Base-by-base conservation (phyloP, 2,329 filamentous ascomycete species). In the Helminthosporium solani region DNA sequence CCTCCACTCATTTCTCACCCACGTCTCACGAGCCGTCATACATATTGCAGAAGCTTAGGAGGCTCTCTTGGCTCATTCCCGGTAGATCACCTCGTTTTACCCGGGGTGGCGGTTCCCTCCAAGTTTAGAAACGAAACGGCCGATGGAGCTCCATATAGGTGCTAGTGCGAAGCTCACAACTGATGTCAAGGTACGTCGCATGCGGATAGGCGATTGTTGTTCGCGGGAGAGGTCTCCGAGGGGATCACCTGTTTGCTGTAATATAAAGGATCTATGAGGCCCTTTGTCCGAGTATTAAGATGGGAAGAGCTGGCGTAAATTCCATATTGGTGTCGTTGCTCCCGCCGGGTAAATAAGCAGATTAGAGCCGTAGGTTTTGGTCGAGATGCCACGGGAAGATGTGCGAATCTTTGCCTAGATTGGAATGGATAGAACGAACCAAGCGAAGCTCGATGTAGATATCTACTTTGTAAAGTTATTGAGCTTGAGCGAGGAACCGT, bases 1-100 rank as follows among this genome's bases (percentile, higher is more conserved):
- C 19, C 18, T 27, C 21, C 25, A 25, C 36, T 47, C 18, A 30
- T 28, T 16, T n/a, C 30, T 25, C 20, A 36, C 34, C 23, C 11
- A 15, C 38, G 27, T 15, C 28, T 30, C 41, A 31, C 14, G 33
- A 36, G 34, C 41, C 19, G 40, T 33, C 25, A 16, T 39, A 27
- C 14, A 44, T 42, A 44, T 49, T 40, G 30, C 19, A 40, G 35
- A 46, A 53, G 46, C 49, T 56, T 60, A 48, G 37, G 52, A 46
- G 37, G 28, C 36, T 54, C 36, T 54, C 61, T 64, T 64, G 60
- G 61, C 61, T 57, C 49, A 60, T 62, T 58, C 57, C 56, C 54
- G 44, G 52, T 62, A 61, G 41, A 63, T 47, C 47, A 48, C 42
- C 30, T 35, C 43, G 39, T 43, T 53, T 57, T 56, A 53, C 43